Evolutionary conservation across 129 eudicot genomes (phyloP).

Genomic region (Flaveria linearis): DNA sequence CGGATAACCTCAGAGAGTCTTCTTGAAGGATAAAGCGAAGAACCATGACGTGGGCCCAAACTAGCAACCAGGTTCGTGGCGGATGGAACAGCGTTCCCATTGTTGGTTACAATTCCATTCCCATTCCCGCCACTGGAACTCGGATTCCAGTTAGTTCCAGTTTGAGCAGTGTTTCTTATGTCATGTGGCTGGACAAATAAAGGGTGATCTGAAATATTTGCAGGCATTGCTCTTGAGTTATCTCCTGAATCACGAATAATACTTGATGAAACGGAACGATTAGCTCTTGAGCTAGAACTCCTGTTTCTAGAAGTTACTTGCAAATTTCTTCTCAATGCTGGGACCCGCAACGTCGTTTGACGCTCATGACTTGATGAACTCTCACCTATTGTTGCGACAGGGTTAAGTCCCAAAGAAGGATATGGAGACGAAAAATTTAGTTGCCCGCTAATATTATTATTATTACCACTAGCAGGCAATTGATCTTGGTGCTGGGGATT

Average conservation of each 20-base stretch:
- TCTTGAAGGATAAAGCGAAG: slow-evolving; percentile 60
- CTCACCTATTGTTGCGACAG: slow-evolving; percentile 35
- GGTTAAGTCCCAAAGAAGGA: slow-evolving; percentile 45
- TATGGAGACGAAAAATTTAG: slow-evolving; percentile 30
- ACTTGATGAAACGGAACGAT: slow-evolving; percentile 35
- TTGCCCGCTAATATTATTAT: slow-evolving; percentile 30
- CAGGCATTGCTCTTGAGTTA: slow-evolving; percentile 44
- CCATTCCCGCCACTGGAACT: slow-evolving; percentile 39
- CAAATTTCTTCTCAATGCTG: slow-evolving; percentile 47
- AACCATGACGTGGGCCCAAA: slow-evolving; percentile 43
- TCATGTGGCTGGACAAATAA: slow-evolving; percentile 54
- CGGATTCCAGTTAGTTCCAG: slow-evolving; percentile 47
- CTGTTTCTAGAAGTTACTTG: slow-evolving; percentile 51
- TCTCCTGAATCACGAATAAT: slow-evolving; percentile 37
- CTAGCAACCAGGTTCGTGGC: slow-evolving; percentile 37
- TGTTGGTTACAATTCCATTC: slow-evolving; percentile 40
- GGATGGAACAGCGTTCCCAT: slow-evolving; percentile 28
- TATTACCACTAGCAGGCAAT: slow-evolving; percentile 24
- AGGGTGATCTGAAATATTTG: slow-evolving; percentile 71
- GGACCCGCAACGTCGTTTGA: slow-evolving; percentile 38
- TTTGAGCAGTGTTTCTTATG: slow-evolving; percentile 43
- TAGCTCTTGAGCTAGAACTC: slow-evolving; percentile 55
- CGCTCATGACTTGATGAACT: slow-evolving; percentile 33
- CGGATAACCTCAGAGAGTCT: slow-evolving; percentile 73
- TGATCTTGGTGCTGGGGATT: slow-evolving; percentile 53